Evolutionary conservation across 2,329 filamentous ascomycete genomes (phyloP).

Genomic region (Penicillium sp.): DNA sequence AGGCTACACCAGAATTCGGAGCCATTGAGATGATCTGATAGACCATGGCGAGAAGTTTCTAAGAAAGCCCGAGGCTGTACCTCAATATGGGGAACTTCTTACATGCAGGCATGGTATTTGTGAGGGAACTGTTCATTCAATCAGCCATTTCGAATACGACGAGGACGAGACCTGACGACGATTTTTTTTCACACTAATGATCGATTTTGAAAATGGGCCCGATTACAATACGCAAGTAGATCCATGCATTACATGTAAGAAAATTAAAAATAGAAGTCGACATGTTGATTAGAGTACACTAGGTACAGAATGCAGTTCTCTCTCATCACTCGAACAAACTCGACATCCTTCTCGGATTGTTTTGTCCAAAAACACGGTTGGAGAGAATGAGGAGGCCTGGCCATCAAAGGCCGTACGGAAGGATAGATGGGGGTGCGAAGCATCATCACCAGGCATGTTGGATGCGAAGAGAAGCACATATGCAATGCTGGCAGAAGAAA

Average conservation of each 20-base stretch:
- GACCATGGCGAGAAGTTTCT: too few species aligned
- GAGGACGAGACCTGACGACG: neutral
- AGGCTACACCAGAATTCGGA: too few species aligned
- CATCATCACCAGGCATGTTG: constrained; percentile 20
- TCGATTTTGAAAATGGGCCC: neutral
- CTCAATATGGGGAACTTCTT: too few species aligned
- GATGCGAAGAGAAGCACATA: constrained; percentile 17
- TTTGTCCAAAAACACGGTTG: neutral
- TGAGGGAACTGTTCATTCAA: too few species aligned
- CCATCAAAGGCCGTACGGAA: constrained; percentile 8
- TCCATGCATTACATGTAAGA: too few species aligned
- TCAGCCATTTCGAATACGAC: neutral
- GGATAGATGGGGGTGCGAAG: neutral
- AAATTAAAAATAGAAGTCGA: neutral
- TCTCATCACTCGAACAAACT: neutral
- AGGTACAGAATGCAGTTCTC: neutral
- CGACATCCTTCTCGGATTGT: neutral
- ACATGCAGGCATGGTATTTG: too few species aligned
- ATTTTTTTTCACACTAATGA: neutral
- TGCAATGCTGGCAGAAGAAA: constrained; percentile 9
- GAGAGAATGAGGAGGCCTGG: constrained; percentile 8
- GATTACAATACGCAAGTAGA: neutral
- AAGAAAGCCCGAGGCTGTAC: too few species aligned
- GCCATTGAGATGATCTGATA: too few species aligned
- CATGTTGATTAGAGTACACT: neutral